phyloP scores from a whole-genome alignment of 2,329 filamentous ascomycete species.

The Colletotrichum sp. region DNA sequence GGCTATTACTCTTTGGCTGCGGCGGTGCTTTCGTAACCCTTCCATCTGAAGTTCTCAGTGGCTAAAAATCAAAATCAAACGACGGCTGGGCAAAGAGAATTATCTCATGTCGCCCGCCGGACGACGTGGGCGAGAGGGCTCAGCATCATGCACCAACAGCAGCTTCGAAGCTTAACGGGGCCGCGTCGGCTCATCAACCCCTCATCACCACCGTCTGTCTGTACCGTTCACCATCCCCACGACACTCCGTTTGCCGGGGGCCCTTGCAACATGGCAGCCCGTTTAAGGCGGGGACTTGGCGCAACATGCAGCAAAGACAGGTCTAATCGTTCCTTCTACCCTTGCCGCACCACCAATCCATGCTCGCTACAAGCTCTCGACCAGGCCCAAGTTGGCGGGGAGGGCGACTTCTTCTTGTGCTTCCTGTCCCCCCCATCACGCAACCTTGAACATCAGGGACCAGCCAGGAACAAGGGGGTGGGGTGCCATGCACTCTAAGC shows the following conservation, averaged over 20 bases:
- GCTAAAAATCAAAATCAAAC: not conserved
- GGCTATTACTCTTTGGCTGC: not conserved
- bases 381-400: slow-evolving; percentile 1
- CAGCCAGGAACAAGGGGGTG: slow-evolving; percentile 7
- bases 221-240: slow-evolving; percentile 5
- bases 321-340: not conserved
- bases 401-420: slow-evolving; percentile 1
- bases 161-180: slow-evolving; percentile 15
- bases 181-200: slow-evolving; percentile 15
- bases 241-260: not conserved
- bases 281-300: not conserved
- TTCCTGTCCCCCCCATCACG: not conserved
- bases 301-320: not conserved
- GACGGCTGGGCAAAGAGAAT: not conserved
- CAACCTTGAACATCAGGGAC: slow-evolving; percentile 7
- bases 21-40: slow-evolving; percentile 16
- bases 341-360: slow-evolving; percentile 8
- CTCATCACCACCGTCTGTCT: slow-evolving; percentile 8
- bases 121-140: slow-evolving; percentile 18
- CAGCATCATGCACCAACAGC: slow-evolving; percentile 19
- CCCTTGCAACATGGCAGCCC: slow-evolving; percentile 8
- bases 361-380: slow-evolving; percentile 9
- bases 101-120: not conserved
- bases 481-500: slow-evolving; percentile 12
- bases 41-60: slow-evolving; percentile 11